Conservation (phyloP, 2,329 filamentous ascomycete genomes). For the Nothophoma quercina region DNA sequence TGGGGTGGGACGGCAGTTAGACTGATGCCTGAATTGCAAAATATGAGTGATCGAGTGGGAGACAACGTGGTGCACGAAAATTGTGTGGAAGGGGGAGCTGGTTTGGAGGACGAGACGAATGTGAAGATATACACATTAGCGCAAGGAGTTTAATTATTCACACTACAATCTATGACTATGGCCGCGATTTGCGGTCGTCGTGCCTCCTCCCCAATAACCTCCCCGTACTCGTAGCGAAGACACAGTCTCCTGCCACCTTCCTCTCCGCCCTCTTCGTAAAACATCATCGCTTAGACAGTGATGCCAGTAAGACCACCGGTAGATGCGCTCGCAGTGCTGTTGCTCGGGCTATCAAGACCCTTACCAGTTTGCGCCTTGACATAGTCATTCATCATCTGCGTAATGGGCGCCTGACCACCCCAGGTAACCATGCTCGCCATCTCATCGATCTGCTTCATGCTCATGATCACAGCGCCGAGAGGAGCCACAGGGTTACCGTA, state of each 20-base stretch:
- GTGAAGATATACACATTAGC: neutral
- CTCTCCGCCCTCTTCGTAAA: neutral
- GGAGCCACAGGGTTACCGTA: slow-evolving; percentile 29
- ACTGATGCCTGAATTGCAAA: too few species aligned
- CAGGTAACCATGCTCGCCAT: slow-evolving; percentile 39
- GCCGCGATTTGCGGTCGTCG: too few species aligned
- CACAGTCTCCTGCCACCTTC: slow-evolving; percentile 10
- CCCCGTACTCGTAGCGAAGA: slow-evolving; percentile 13
- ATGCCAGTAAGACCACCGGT: slow-evolving; percentile 2
- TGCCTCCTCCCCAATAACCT: neutral
- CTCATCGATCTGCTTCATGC: slow-evolving; percentile 44
- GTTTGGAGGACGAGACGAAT: neutral
- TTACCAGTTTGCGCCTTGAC: slow-evolving; percentile 38
- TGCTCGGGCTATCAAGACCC: slow-evolving; percentile 12
- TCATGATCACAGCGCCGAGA: slow-evolving; percentile 40
- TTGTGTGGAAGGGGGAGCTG: too few species aligned
- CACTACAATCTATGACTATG: slow-evolving; percentile 1
- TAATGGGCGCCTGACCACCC: slow-evolving; percentile 42
- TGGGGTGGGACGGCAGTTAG: neutral
- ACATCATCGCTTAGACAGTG: neutral
- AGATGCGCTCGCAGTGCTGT: slow-evolving; percentile 6
- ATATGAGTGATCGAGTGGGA: too few species aligned
- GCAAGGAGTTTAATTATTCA: slow-evolving; percentile 4
- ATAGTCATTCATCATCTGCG: slow-evolving; percentile 46
- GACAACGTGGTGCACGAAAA: too few species aligned